phyloP scores from a whole-genome alignment of 2,329 filamentous ascomycete species.

The Xylariaceae sp. region DNA sequence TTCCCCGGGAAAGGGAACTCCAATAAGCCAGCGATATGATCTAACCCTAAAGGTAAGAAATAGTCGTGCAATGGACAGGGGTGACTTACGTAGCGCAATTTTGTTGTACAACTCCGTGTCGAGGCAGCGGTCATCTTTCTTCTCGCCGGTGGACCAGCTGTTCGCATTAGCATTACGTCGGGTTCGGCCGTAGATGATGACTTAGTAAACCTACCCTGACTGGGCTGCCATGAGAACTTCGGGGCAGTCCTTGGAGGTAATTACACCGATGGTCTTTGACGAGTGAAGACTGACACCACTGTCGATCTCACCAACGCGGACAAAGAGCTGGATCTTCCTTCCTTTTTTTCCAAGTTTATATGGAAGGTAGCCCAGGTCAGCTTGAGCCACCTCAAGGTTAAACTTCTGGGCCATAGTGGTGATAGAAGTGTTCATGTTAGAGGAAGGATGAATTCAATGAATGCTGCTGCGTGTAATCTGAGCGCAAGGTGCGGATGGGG shows the following conservation, averaged over 20 bases:
- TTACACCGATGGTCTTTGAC: slow-evolving; percentile 21
- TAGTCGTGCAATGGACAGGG: neutral
- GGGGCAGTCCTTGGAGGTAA: slow-evolving; percentile 12
- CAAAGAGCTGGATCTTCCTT: slow-evolving; percentile 8
- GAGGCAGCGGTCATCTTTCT: slow-evolving; percentile 11
- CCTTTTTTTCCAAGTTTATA: slow-evolving; percentile 16
- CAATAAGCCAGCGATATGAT: slow-evolving; percentile 16
- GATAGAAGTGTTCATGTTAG: too few relatives aligned
- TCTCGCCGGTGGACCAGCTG: slow-evolving; percentile 10
- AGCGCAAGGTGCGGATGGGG: too few relatives aligned
- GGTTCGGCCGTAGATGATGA: too few relatives aligned
- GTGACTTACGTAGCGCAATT: slow-evolving; percentile 14
- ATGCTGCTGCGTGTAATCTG: too few relatives aligned
- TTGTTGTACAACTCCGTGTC: slow-evolving; percentile 20
- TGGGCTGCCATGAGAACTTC: slow-evolving; percentile 19
- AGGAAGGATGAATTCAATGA: too few relatives aligned
- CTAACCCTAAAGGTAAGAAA: neutral
- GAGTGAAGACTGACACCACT: slow-evolving; percentile 16
- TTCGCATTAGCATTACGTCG: too few relatives aligned
- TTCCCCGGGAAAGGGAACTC: slow-evolving; percentile 20
- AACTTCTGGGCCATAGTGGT: too few relatives aligned
- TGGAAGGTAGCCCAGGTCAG: slow-evolving; percentile 15
- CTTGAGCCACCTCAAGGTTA: too few relatives aligned
- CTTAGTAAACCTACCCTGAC: too few relatives aligned
- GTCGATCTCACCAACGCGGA: slow-evolving; percentile 12